Percentiles rank a stretch among this genome's conserved stretches.
Conservation (phyloP, 2,329 filamentous ascomycete species). For the Gliomastix tumulicola region DNA sequence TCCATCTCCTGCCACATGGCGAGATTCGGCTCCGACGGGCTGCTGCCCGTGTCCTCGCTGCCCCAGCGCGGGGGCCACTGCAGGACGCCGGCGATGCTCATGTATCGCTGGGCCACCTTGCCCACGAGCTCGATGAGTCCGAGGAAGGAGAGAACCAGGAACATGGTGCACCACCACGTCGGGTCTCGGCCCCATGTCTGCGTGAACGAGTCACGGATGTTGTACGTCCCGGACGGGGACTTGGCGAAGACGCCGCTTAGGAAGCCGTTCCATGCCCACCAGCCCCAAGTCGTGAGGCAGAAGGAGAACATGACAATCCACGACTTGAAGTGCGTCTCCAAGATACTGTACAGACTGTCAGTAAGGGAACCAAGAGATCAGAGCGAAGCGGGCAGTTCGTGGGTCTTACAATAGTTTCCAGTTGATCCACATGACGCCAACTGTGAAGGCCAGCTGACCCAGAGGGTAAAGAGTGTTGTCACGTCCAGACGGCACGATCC, state of each 20-base stretch:
- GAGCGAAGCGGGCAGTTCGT: background rate
- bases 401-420: conserved; percentile 70
- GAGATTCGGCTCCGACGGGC: conserved; percentile 21
- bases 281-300: conserved; percentile 55
- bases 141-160: conserved; percentile 55
- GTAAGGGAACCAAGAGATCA: no score
- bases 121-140: conserved; percentile 60
- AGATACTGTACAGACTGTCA: no score
- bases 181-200: conserved; percentile 59
- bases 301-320: conserved; percentile 53
- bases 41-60: conserved; percentile 3
- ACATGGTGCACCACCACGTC: conserved; percentile 67
- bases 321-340: conserved; percentile 75
- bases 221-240: conserved; percentile 47
- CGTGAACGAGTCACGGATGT: conserved; percentile 61
- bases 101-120: conserved; percentile 35
- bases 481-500: conserved; percentile 38
- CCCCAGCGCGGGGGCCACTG: conserved; percentile 25
- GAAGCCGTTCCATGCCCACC: conserved; percentile 69
- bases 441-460: conserved; percentile 64
- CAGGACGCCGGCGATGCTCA: conserved; percentile 40
- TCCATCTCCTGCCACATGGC: conserved; percentile 54
- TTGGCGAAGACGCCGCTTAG: conserved; percentile 55
- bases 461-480: conserved; percentile 70
- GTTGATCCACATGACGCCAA: conserved; percentile 66